Conservation (phyloP, 2,329 filamentous ascomycete genomes). For the Aspergillus novoparasiticus region DNA sequence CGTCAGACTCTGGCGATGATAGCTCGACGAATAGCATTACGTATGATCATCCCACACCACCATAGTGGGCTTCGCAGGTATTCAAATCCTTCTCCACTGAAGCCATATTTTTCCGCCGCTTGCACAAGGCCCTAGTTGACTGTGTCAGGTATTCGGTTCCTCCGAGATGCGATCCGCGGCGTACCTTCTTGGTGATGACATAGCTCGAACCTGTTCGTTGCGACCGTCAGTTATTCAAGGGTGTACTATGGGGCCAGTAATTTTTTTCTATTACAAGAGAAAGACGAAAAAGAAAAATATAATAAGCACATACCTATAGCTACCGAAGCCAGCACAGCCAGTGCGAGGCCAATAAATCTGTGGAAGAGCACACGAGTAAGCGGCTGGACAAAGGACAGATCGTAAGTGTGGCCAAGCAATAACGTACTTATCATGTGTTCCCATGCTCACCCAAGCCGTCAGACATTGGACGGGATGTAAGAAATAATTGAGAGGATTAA, state of each 20-base stretch:
- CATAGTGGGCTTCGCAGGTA: background rate
- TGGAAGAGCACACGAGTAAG: background rate
- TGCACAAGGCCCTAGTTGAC: background rate
- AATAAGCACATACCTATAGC: background rate
- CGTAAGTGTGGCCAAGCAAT: background rate
- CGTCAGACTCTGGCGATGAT: background rate
- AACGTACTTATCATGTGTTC: background rate
- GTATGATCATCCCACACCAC: background rate
- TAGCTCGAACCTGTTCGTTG: background rate
- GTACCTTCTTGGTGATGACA: constrained; percentile 5
- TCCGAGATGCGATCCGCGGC: background rate
- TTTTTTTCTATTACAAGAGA: background rate
- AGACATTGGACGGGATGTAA: background rate
- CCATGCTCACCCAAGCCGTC: background rate
- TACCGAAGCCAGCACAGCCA: background rate
- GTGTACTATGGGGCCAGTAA: background rate
- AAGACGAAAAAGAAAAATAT: background rate
- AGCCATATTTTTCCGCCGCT: constrained; percentile 1
- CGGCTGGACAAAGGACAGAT: background rate
- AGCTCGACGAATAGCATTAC: background rate
- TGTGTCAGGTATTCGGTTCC: background rate
- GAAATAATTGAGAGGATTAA: background rate
- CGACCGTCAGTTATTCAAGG: background rate
- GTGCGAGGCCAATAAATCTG: constrained; percentile 3
- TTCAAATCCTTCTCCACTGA: constrained; percentile 1